These are phyloP conservation scores for Tylopilus intermedius DNA, from an alignment of 768 basidiomycete genomes.

Conservation along the genomic window DNA sequence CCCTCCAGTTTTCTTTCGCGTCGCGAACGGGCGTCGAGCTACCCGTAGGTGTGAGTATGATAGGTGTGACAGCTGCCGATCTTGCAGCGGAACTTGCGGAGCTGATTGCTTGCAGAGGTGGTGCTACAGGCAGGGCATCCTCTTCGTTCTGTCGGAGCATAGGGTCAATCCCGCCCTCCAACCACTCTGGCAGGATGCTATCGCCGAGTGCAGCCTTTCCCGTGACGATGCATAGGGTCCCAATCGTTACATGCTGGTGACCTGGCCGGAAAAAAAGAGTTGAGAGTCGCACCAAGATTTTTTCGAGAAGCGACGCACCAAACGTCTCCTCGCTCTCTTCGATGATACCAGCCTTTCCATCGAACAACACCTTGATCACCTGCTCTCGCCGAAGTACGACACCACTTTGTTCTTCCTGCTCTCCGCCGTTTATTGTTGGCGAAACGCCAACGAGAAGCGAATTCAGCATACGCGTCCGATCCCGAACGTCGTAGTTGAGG, in stretches of 20 bases:
- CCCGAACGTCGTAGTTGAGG: constrained; percentile 82
- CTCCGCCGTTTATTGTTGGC: constrained; percentile 33
- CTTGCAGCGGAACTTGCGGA: constrained; percentile 29
- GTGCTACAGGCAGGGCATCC: constrained; percentile 35
- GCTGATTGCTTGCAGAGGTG: constrained; percentile 38
- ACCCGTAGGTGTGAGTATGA: constrained; percentile 54
- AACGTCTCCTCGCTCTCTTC: constrained; percentile 35
- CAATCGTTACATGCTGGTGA: constrained; percentile 46
- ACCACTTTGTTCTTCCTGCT: constrained; percentile 51
- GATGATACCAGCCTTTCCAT: constrained; percentile 55
- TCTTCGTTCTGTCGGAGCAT: constrained; percentile 66
- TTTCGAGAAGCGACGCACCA: constrained; percentile 24
- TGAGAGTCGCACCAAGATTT: constrained; percentile 1
- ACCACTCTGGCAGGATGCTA: constrained; percentile 73
- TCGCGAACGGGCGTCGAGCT: constrained; percentile 42
- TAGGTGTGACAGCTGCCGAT: constrained; percentile 36
- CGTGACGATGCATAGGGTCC: constrained; percentile 61
- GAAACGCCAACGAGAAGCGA: constrained; percentile 60
- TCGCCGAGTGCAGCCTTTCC: constrained; percentile 44
- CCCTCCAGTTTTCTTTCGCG: constrained; percentile 45
- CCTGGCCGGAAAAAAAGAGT: constrained; percentile 22
- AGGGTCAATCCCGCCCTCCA: constrained; percentile 79
- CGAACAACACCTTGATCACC: constrained; percentile 71
- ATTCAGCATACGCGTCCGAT: constrained; percentile 76
- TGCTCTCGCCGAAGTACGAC: constrained; percentile 82